A percentile compares a stretch with the other conserved stretches of the same genome.
phyloP scores from a whole-genome alignment of 805 yeast genomes.

The baker's yeast (Saccharomyces cerevisiae) region DNA sequence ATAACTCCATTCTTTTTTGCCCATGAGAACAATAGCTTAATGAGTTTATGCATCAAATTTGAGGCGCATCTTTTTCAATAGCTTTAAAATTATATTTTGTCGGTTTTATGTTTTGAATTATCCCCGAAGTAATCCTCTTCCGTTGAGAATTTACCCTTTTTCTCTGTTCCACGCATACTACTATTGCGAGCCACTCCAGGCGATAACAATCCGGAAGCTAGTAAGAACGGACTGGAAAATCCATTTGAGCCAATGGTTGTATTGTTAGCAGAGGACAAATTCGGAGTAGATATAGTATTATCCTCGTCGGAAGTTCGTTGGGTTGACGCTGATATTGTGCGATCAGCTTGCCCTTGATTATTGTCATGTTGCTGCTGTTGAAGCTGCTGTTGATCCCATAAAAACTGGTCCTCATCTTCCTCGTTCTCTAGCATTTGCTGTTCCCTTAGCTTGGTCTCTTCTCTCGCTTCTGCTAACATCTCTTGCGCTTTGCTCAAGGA shows the following conservation, averaged over 20 bases:
- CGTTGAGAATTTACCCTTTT: neutral
- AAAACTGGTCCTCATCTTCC: conserved; percentile 23
- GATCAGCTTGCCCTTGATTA: conserved; percentile 1
- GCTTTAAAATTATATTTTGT: neutral
- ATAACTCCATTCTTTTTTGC: neutral
- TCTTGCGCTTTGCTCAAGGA: conserved; percentile 82
- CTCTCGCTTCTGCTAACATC: conserved; percentile 72
- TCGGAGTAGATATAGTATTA: conserved; percentile 4
- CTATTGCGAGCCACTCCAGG: conserved; percentile 33
- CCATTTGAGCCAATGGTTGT: conserved; percentile 34
- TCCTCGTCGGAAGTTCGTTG: conserved; percentile 19
- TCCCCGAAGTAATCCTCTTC: conserved; percentile 5
- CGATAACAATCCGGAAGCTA: conserved; percentile 54
- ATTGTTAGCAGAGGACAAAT: conserved; percentile 11
- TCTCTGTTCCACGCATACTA: conserved; percentile 4
- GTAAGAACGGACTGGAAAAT: conserved; percentile 58
- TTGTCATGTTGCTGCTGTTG: conserved; percentile 6
- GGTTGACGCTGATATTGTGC: conserved; percentile 1
- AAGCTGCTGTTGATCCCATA: conserved; percentile 28
- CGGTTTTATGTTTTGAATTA: neutral
- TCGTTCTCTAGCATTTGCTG: conserved; percentile 28
- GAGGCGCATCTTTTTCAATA: neutral
- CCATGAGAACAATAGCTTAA: neutral
- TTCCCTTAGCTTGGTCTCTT: conserved; percentile 54
- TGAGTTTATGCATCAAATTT: neutral